Evolutionary conservation across 2,329 filamentous ascomycete species (phyloP).

Genomic region (Sporothrix humicola): DNA sequence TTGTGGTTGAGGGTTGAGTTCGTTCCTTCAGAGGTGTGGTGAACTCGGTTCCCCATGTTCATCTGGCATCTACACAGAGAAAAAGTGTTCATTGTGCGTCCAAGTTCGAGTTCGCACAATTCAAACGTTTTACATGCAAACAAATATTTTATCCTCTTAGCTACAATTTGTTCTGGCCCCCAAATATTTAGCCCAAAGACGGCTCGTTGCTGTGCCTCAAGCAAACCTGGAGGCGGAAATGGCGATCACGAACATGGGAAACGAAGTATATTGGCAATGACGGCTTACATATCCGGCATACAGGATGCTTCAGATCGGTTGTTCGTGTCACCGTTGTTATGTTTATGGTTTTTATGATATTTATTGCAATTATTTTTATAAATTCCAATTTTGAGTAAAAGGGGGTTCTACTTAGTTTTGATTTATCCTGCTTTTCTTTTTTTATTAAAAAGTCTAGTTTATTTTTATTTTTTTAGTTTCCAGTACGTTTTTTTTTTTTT

Average conservation of each 20-base stretch:
- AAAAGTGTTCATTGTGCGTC: too few relatives aligned
- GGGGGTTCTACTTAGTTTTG: too few relatives aligned
- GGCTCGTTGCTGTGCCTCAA: neutral
- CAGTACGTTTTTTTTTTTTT: too few relatives aligned
- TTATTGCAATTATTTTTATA: too few relatives aligned
- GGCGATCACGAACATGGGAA: neutral
- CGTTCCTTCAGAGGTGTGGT: too few relatives aligned
- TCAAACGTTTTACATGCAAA: neutral
- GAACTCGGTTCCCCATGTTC: too few relatives aligned
- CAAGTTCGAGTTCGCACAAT: neutral
- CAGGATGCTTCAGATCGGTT: neutral
- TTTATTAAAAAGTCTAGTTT: too few relatives aligned
- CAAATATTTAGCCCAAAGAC: neutral
- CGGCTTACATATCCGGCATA: neutral
- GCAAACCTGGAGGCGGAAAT: constrained; percentile 1
- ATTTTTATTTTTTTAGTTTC: neutral
- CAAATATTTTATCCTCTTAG: neutral
- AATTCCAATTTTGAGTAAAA: too few relatives aligned
- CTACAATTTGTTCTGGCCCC: neutral
- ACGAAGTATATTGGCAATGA: neutral
- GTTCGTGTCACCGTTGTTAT: too few relatives aligned
- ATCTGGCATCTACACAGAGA: too few relatives aligned
- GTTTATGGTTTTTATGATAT: too few relatives aligned
- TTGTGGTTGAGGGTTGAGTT: neutral
- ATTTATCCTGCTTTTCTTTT: too few relatives aligned